Base-by-base conservation (phyloP, 108 stramenopile genomes). In the Chaetoceros muelleri region DNA sequence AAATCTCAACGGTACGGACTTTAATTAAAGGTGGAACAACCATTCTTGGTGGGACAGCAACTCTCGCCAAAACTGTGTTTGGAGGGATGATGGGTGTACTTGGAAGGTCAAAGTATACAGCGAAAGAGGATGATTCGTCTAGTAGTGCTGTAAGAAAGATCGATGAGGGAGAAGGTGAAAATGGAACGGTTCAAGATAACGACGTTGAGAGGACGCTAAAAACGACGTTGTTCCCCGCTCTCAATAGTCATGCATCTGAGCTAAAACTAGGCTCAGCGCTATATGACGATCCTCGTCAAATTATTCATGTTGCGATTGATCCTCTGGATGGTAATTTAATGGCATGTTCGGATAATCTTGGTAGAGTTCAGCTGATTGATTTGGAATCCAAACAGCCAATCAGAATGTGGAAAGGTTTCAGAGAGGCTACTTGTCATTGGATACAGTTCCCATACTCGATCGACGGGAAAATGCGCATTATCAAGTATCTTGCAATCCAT, bases 341-440 rank as follows among this genome's bases (percentile, higher is more conserved):
- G 17, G 83, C 83, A 1, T 66, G 77, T 2, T 64, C 81, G 20
- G 89, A 90, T 57, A 82, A 71, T 48, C 66, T 90, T 19, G 89
- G 89, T 16, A 53, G 89, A 52, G 79, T 90, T 2, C 61, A 74
- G 10, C 44, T 90, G 61, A 62, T 90, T 47, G 85, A 90, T 60
- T 67, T 90, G 29, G 61, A 67, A 34, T 85, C 81, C 23, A 84
- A 86, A 31, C 83, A 87, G 70, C 55, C 80, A 8, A 66, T 90
- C 16, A 56, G 89, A 53, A 82, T 85, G 80, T 85, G 81, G 74
- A 90, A 90, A 52, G 89, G 89, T n/a, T 77, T 80, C 60, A 76
- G 89, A 24, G 80, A 84, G 30, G 82, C 84, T 1, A 46, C 71
- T 22, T 87, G 82, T 31, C 46, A 64, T 51, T 90, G 84, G 75